These are phyloP conservation scores for Eucalyptus marginata DNA, from an alignment of 345 rosid species.

Conservation along the genomic window DNA sequence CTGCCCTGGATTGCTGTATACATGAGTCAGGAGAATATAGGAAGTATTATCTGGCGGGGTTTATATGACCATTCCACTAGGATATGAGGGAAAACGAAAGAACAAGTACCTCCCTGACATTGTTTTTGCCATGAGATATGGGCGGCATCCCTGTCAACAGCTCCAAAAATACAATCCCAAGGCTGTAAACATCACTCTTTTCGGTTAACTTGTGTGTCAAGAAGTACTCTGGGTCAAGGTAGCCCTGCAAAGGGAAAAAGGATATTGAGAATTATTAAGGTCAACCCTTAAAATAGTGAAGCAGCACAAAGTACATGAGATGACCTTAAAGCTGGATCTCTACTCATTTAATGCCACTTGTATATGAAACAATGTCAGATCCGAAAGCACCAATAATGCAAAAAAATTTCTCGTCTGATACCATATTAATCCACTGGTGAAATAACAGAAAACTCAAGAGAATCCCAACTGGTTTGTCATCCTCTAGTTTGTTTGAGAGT, in stretches of 20 bases:
- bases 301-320: neutral
- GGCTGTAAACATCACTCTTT: constrained; percentile 93
- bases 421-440: neutral
- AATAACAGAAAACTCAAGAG: neutral
- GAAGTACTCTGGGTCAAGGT: constrained; percentile 89
- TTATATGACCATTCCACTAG: neutral
- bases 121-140: constrained; percentile 80
- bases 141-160: constrained; percentile 87
- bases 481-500: neutral
- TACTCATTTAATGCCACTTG: neutral
- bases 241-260: constrained; percentile 45
- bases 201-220: constrained; percentile 82
- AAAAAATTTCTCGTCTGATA: neutral
- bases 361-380: neutral
- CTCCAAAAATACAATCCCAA: constrained; percentile 89
- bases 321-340: neutral
- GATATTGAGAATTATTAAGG: neutral
- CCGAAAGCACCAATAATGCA: neutral
- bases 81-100: neutral
- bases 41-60: neutral
- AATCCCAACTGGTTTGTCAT: neutral
- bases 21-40: neutral
- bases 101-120: constrained; percentile 65
- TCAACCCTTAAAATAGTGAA: neutral
- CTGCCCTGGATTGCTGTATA: neutral